A percentile compares a stretch with the other conserved stretches of the same genome.
phyloP scores from a whole-genome alignment of 2,329 filamentous ascomycete genomes.

The Westerdykella aurantiaca region DNA sequence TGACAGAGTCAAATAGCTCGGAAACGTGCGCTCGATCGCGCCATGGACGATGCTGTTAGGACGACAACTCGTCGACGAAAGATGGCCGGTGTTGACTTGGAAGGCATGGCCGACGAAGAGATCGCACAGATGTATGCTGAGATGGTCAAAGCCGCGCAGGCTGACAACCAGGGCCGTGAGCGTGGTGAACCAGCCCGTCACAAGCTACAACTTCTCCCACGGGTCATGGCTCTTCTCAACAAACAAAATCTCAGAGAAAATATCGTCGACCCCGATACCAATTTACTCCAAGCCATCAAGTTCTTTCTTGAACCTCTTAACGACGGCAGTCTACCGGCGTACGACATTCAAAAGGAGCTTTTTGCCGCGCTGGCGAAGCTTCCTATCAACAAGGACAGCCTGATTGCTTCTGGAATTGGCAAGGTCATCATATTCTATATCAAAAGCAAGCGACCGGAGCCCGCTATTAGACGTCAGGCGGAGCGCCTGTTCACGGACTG shows the following conservation, averaged over 20 bases:
- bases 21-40: conserved; percentile 74
- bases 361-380: conserved; percentile 74
- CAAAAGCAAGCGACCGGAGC: conserved; percentile 83
- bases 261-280: conserved; percentile 88
- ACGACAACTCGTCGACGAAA: conserved; percentile 66
- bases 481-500: conserved; percentile 91
- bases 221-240: conserved; percentile 83
- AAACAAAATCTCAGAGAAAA: conserved; percentile 79
- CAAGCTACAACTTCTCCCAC: conserved; percentile 88
- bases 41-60: conserved; percentile 84
- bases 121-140: conserved; percentile 80
- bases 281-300: conserved; percentile 88
- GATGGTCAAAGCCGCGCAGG: conserved; percentile 86
- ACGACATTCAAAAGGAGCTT: conserved; percentile 94
- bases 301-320: conserved; percentile 96
- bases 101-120: conserved; percentile 83
- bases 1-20: conserved; percentile 47
- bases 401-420: conserved; percentile 87
- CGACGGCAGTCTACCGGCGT: conserved; percentile 88
- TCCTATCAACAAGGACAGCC: conserved; percentile 83
- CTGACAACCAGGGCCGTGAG: conserved; percentile 76
- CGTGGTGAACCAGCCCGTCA: conserved; percentile 76
- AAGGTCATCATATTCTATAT: conserved; percentile 98
- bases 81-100: conserved; percentile 86
- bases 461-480: conserved; percentile 85